Conservation (phyloP, 1,139 yeast species). For the Blastobotrys persicus region DNA sequence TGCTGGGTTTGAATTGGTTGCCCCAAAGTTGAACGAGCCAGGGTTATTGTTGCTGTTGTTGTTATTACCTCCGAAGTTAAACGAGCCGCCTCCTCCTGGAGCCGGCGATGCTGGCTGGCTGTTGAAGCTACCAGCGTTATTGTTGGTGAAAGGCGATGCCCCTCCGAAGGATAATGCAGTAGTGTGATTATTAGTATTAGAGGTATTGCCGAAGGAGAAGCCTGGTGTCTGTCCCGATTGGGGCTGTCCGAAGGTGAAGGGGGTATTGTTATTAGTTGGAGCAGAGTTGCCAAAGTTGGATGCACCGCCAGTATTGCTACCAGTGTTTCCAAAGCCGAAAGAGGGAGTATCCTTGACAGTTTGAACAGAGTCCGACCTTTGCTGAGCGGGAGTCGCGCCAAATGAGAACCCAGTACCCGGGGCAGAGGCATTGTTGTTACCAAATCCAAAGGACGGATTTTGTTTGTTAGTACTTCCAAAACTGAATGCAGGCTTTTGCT, state of each 20-base stretch:
- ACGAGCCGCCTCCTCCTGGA: background rate
- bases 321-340: slow-evolving; percentile 9
- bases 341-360: background rate
- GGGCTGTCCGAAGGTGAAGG: background rate
- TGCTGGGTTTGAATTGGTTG: slow-evolving; percentile 1
- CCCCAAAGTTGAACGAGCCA: slow-evolving; percentile 14
- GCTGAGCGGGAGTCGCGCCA: slow-evolving; percentile 6
- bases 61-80: slow-evolving; percentile 1
- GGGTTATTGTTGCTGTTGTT: slow-evolving; percentile 2
- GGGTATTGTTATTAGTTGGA: background rate
- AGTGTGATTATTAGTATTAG: background rate
- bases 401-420: slow-evolving; percentile 10
- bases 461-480: background rate
- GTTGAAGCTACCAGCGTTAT: no score
- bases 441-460: no score
- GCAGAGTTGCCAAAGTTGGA: no score
- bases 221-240: background rate
- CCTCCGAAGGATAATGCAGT: slow-evolving; percentile 1
- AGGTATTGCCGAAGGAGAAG: background rate
- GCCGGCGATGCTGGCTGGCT: background rate
- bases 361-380: background rate
- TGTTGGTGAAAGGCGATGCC: slow-evolving; percentile 6
- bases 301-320: no score
- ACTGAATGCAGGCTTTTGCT: slow-evolving; percentile 1
- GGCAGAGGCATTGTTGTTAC: background rate